Evolutionary conservation across 225 moss, liverwort and hornwort genomes (phyloP), one percentile per base, ranked within the genome.

Genomic region (Physcomitrellopsis africana): DNA sequence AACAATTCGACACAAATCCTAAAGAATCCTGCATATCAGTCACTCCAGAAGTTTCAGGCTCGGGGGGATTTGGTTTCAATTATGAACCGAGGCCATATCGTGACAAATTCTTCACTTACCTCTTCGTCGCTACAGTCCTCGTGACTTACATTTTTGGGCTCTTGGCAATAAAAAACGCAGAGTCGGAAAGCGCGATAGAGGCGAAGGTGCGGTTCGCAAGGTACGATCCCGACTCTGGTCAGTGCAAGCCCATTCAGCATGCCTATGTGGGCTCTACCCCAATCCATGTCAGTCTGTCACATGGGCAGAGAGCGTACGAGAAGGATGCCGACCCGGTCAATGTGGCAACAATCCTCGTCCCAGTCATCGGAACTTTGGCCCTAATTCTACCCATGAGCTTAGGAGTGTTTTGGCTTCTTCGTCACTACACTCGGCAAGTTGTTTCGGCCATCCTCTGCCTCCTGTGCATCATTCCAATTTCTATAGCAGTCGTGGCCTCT

Each of bases 231-330:
- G 77, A 74, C 32, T 86, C 82, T 15, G 62, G 77, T 12, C 73
- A 77, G 19, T 86, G 85, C 61, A 79, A 86, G 85, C 56, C 47
- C 57, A 75, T 79, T 46, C 63, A 77, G 51, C 85, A 86, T 37
- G 76, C 77, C 22, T 82, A 79, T 10, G 73, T 86, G 44, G 85
- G 82, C 66, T 70, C 55, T 45, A 82, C 73, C 37, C 82, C 79
- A 11, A 86, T 70, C 20, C 82, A 82, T 52, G 42, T 82, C 55
- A 68, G 72, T 45, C 48, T 80, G 43, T 10, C 72, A 14, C 61
- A 73, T 11, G 69, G 73, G 41, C 77, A 74, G 9, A 72, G 23
- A 51, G 61, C 16, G 22, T 57, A 59, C 32, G 78, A 76, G 44
- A 18, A 11, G 29, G 18, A 11, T 29, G 46, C 14, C 0, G 10